These are phyloP conservation scores for Medicago lupulina DNA, from an alignment of 306 rosid species.

Conservation along the genomic window DNA sequence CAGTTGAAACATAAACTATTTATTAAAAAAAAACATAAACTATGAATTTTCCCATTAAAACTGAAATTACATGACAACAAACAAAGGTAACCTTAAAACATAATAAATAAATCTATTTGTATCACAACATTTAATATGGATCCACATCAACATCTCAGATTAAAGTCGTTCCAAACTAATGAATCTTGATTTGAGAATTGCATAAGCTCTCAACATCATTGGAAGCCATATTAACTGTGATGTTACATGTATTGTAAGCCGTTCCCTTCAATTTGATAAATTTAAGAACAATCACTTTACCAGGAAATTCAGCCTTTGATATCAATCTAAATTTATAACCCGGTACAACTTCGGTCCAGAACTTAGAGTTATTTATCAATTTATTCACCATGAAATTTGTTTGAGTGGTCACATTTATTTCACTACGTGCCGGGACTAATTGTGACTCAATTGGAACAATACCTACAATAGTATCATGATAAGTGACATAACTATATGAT, in stretches of 20 bases:
- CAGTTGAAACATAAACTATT: neutral
- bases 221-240: conserved; percentile 40
- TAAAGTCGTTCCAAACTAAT: conserved; percentile 1
- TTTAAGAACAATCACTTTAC: conserved; percentile 47
- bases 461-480: conserved; percentile 31
- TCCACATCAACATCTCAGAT: neutral
- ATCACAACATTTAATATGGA: neutral
- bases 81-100: neutral
- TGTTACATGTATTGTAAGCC: conserved; percentile 44
- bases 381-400: conserved; percentile 38
- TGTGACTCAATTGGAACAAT: conserved; percentile 35
- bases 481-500: conserved; percentile 35
- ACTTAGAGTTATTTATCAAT: neutral
- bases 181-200: conserved; percentile 46
- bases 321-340: conserved; percentile 43
- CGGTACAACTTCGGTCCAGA: neutral
- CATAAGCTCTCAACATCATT: conserved; percentile 41
- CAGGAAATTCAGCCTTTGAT: conserved; percentile 44
- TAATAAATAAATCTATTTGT: neutral
- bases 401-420: conserved; percentile 9
- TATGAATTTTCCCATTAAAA: neutral
- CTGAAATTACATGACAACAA: neutral
- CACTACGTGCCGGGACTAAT: conserved; percentile 40
- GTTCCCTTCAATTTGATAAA: conserved; percentile 53
- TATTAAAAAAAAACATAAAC: neutral